phyloP scores from a whole-genome alignment of 176 grass and related monocot genomes.

The Triticum urartu region DNA sequence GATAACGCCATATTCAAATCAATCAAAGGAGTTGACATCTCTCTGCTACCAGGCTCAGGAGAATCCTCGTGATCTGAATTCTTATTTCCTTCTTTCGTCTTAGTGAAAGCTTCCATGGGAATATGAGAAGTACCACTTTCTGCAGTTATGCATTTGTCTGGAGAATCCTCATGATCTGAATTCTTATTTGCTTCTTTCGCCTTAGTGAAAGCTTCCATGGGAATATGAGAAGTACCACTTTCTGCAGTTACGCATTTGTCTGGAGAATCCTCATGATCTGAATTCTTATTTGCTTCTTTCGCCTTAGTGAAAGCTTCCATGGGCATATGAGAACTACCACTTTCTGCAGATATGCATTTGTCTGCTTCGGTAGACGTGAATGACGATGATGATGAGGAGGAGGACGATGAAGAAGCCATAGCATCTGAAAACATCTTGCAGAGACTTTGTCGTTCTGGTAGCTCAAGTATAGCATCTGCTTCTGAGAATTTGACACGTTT shows the following conservation, averaged over 20 bases:
- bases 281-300: constrained; percentile 11
- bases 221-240: constrained; percentile 19
- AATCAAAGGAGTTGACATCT: constrained; percentile 23
- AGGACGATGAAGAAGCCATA: constrained; percentile 42
- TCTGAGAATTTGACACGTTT: constrained; percentile 48
- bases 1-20: constrained; percentile 44
- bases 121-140: constrained; percentile 27
- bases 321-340: constrained; percentile 29
- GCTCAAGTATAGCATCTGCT: constrained; percentile 26
- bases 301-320: not conserved
- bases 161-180: not conserved
- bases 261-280: not conserved
- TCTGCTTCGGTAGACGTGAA: constrained; percentile 43
- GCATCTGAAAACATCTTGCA: constrained; percentile 45
- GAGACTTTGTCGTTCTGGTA: constrained; percentile 28
- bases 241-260: constrained; percentile 29
- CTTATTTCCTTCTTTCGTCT: not conserved
- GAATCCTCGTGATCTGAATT: not conserved
- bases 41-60: constrained; percentile 25
- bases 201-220: not conserved
- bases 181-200: constrained; percentile 10
- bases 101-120: not conserved
- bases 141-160: constrained; percentile 21
- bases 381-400: constrained; percentile 42
- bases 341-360: constrained; percentile 25